Evolutionary conservation across 2,329 filamentous ascomycete species (phyloP).

Genomic region (Clonostachys solani): DNA sequence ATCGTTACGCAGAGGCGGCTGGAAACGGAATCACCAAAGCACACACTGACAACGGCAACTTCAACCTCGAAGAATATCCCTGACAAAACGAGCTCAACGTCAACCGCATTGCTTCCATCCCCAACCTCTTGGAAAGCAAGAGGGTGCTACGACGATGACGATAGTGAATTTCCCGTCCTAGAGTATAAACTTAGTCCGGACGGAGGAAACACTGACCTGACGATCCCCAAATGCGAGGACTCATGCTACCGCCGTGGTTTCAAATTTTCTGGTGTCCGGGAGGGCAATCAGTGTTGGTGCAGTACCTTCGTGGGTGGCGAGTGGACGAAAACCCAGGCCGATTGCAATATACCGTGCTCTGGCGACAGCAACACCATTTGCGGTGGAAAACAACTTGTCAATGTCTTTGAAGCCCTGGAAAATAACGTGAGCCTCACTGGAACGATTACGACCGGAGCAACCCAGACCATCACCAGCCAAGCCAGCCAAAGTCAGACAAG

Average conservation of each 20-base stretch:
- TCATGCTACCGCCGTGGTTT: constrained; percentile 18
- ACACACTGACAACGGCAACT: constrained; percentile 1
- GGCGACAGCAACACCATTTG: constrained; percentile 8
- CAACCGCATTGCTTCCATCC: constrained; percentile 4
- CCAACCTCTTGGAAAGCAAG: constrained; percentile 12
- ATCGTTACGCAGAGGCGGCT: constrained; percentile 4
- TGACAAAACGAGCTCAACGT: not conserved
- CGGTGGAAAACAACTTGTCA: constrained; percentile 8
- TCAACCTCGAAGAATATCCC: constrained; percentile 1
- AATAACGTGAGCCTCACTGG: constrained; percentile 26
- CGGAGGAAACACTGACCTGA: constrained; percentile 13
- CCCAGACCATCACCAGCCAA: too few species aligned
- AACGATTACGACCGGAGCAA: too few species aligned
- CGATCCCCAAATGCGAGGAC: constrained; percentile 21
- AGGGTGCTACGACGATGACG: constrained; percentile 32
- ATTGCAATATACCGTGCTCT: constrained; percentile 9
- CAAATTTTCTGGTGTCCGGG: constrained; percentile 7
- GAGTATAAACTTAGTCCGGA: constrained; percentile 18
- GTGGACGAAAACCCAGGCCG: constrained; percentile 2
- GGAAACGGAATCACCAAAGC: constrained; percentile 3
- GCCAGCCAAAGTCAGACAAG: too few species aligned
- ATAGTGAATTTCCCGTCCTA: constrained; percentile 14
- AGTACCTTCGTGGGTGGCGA: constrained; percentile 7
- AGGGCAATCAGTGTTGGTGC: constrained; percentile 11
- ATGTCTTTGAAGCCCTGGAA: constrained; percentile 18